Conservation (phyloP, 148 eudicot species). For the Euryodendron excelsum region DNA sequence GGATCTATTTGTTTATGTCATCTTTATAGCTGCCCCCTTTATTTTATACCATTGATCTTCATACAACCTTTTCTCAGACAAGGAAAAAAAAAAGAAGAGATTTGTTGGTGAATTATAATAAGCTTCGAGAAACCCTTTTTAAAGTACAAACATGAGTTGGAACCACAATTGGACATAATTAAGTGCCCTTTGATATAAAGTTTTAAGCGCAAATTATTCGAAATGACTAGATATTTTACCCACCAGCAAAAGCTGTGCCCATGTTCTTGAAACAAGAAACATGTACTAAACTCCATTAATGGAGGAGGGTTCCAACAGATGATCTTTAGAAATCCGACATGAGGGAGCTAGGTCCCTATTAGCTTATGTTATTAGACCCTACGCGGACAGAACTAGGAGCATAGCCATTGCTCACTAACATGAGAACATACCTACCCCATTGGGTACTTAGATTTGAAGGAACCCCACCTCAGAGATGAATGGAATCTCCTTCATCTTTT, state of each 20-base stretch:
- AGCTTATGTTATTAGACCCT: conserved; percentile 1
- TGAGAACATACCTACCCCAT: neutral
- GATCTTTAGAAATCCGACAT: neutral
- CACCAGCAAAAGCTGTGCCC: conserved; percentile 13
- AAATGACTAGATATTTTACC: conserved; percentile 10
- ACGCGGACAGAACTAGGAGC: neutral
- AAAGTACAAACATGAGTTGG: conserved; percentile 4
- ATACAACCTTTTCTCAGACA: conserved; percentile 15
- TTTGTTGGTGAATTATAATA: neutral
- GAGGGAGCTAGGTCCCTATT: neutral
- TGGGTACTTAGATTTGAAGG: conserved; percentile 19
- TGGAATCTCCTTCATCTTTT: neutral
- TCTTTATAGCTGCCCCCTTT: conserved; percentile 12
- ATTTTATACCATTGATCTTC: conserved; percentile 10
- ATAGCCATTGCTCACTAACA: conserved; percentile 10
- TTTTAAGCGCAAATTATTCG: neutral
- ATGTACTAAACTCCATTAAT: neutral
- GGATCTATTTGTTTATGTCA: too few relatives aligned
- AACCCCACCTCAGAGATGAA: conserved; percentile 5
- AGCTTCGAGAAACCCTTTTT: neutral
- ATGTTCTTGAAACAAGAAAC: conserved; percentile 12
- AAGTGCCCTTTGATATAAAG: neutral
- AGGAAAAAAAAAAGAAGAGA: neutral
- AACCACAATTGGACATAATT: too few relatives aligned
- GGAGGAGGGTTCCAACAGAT: neutral